Evolutionary conservation across 305 asterid species (phyloP).

Genomic region (Fraxinus baroniana): DNA sequence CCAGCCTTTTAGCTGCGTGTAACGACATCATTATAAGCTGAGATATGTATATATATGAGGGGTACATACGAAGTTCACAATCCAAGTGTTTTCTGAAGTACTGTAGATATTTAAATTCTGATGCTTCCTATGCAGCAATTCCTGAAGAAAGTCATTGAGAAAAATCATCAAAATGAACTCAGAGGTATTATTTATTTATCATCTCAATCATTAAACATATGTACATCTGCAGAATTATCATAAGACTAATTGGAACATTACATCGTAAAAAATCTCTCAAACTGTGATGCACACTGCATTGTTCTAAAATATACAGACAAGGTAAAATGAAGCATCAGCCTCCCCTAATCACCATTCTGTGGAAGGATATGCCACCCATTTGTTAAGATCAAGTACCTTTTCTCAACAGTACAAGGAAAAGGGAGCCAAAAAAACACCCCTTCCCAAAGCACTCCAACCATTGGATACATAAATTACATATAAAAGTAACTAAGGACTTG

Average conservation of each 20-base stretch:
- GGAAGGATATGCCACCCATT: neutral
- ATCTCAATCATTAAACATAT: neutral
- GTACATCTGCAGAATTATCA: neutral
- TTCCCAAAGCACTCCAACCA: neutral
- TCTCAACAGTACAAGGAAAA: neutral
- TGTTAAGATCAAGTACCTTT: neutral
- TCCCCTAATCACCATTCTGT: neutral
- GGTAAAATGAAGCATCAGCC: neutral
- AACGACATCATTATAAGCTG: constrained; percentile 42
- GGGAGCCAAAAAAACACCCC: neutral
- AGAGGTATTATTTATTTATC: neutral
- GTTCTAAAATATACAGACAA: neutral
- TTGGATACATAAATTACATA: neutral
- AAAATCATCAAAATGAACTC: neutral
- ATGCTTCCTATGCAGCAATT: constrained; percentile 54
- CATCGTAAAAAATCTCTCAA: neutral
- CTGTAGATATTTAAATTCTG: constrained; percentile 38
- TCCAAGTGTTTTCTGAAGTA: constrained; percentile 34
- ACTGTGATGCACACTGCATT: neutral
- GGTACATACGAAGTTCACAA: constrained; percentile 39
- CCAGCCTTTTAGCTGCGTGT: constrained; percentile 50
- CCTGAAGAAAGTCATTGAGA: constrained; percentile 42
- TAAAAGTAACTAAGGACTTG: neutral
- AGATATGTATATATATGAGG: constrained; percentile 38
- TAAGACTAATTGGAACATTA: neutral